Base-by-base conservation (phyloP, 108 stramenopile species). In the Cylindrotheca closterium region DNA sequence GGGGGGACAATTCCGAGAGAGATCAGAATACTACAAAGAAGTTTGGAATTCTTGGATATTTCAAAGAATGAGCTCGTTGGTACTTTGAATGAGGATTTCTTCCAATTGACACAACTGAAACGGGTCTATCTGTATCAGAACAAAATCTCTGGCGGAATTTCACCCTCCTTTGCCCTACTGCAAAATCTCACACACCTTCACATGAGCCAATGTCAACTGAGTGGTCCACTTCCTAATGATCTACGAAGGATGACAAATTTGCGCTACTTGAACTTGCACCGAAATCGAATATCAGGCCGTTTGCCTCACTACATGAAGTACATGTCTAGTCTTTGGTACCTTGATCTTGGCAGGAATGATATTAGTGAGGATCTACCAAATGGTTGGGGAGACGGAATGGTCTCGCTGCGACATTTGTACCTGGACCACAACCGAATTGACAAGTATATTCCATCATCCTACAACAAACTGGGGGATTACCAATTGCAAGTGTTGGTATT, bases 381-480 rank as follows among this genome's bases (percentile, higher is more conserved):
- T 21, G 75, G 75, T 42, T 24, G 71, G 3, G 55, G 60, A 4
- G 47, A 59, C n/a, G 64, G 17, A 18, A 60, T 63, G 51, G 33
- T 55, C 26, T 15, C 3, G 8, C 34, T 80, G 3, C 77, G 77
- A 4, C 74, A 75, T 26, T 47, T 80, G 61, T 54, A 75, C 32
- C 51, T 80, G n/a, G 66, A 77, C 30, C 65, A 78, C 63, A 84
- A 84, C 54, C 27, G 59, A 32, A 75, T 84, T 31, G 7, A 29
- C 2, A 79, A 79, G 8, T 60, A 55, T 1, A 26, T 84, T 18
- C 79, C 83, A 12, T 28, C 15, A 1, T 54, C 34, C 46, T 84
- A 70, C 47, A 55, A 63, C 45, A 69, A 34, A 2, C 42, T 79
- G 21, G 82, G 82, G 24, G 77, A 77, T 56, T 71, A 72, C 15